phyloP scores from a whole-genome alignment of 805 yeast species.

The Saturnispora kantuleensis region DNA sequence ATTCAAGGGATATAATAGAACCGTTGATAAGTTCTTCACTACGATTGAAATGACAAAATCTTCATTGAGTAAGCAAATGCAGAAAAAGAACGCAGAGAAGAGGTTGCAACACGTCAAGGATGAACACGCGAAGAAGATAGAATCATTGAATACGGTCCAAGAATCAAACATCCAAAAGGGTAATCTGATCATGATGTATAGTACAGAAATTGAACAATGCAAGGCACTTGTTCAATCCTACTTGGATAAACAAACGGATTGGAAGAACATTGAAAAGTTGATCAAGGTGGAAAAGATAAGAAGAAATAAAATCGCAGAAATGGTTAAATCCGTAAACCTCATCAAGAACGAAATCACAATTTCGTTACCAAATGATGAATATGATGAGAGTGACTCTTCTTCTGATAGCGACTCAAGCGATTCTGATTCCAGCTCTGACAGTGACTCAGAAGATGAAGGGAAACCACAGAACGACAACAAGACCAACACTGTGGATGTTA shows the following conservation, averaged over 20 bases:
- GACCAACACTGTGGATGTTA: slow-evolving; percentile 35
- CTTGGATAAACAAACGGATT: slow-evolving; percentile 81
- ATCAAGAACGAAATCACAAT: slow-evolving; percentile 57
- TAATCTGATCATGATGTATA: slow-evolving; percentile 56
- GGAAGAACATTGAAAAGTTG: slow-evolving; percentile 78
- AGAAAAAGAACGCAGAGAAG: slow-evolving; percentile 64
- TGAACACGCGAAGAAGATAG: slow-evolving; percentile 64
- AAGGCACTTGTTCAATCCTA: slow-evolving; percentile 55
- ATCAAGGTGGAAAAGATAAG: slow-evolving; percentile 59
- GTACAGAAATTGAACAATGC: slow-evolving; percentile 64
- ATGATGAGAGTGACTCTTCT: slow-evolving; percentile 28
- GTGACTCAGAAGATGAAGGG: slow-evolving; percentile 25
- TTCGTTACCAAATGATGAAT: slow-evolving; percentile 35
- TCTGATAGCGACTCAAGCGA: slow-evolving; percentile 14
- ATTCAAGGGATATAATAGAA: slow-evolving; percentile 61
- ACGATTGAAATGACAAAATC: slow-evolving; percentile 75
- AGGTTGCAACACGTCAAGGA: slow-evolving; percentile 64
- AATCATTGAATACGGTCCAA: slow-evolving; percentile 54
- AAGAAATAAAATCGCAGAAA: slow-evolving; percentile 53
- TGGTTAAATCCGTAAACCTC: slow-evolving; percentile 63
- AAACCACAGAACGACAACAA: slow-evolving; percentile 4
- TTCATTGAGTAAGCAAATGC: slow-evolving; percentile 64
- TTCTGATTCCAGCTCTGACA: slow-evolving; percentile 26
- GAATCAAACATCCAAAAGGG: slow-evolving; percentile 59
- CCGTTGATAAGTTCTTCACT: slow-evolving; percentile 78